Evolutionary conservation across 345 rosid genomes (phyloP), one percentile per base, ranked within the genome.

Genomic region (Mangifera indica): DNA sequence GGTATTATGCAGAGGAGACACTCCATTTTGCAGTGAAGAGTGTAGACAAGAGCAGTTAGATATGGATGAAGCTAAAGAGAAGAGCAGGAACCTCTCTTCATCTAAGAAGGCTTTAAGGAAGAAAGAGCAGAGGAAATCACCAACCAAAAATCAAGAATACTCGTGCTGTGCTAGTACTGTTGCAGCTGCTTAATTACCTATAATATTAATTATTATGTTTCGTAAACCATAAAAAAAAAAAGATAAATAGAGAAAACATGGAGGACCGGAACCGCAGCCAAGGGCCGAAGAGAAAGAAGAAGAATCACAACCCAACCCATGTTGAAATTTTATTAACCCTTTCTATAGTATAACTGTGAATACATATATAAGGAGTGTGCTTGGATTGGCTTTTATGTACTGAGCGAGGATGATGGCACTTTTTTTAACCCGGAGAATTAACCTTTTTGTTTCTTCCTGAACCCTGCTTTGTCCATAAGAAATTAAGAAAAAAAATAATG

Each of bases 31-130:
- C 71, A 89, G 92, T 70, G 96, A 88, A 60, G 97, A 88, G 81
- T 91, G 98, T 78, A 88, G 98, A 65, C 87, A 82, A 73, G 90
- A 91, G 55, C 90, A 88, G 66, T 91, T 93, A 66, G 92, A 93
- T 6, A 79, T 76, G n/a, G 93, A 93, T 66, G 91, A 86, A 72
- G 81, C 85, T 1, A 78, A 75, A 24, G 92, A 87, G 78, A 88
- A 82, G 84, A 91, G 84, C 67, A 17, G 76, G 74, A 86, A 71
- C 72, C 67, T 88, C 7, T 87, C 92, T 52, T 87, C 93, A 25
- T 91, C 98, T 18, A 81, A 88, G 79, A 87, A 82, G 73, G 83
- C 87, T 20, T 65, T 84, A 65, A 82, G 89, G 71, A 79, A 78
- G 45, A 83, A 59, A 25, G 65, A 84, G 61, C 83, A 80, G 80